phyloP scores from a whole-genome alignment of 805 yeast genomes.

The Ogataea neopini region DNA sequence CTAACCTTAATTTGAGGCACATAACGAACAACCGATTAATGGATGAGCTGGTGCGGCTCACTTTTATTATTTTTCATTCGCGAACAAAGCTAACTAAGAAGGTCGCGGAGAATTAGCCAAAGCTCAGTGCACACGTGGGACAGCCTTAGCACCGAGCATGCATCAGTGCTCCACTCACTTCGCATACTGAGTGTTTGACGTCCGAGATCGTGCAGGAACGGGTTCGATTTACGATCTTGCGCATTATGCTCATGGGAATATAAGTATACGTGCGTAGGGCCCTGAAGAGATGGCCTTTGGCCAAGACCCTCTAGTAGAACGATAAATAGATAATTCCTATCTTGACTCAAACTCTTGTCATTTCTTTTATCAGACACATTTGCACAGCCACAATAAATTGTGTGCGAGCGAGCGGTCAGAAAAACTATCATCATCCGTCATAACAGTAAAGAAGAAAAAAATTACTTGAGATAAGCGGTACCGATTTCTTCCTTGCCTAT shows the following conservation, averaged over 20 bases:
- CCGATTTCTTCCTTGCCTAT: background rate
- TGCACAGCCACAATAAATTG: too few relatives aligned
- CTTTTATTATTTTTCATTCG: background rate
- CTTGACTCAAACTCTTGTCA: too few relatives aligned
- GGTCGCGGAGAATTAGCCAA: slow-evolving; percentile 4
- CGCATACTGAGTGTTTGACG: background rate
- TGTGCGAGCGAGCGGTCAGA: background rate
- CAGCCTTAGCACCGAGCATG: background rate
- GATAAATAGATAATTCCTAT: too few relatives aligned
- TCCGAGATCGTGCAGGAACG: too few relatives aligned
- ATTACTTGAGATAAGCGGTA: background rate
- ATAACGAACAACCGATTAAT: too few relatives aligned
- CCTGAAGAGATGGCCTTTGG: too few relatives aligned
- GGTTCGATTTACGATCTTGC: too few relatives aligned
- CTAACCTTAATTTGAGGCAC: too few relatives aligned
- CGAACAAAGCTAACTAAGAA: background rate
- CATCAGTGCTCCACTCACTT: background rate
- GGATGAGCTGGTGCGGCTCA: background rate
- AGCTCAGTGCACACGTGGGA: slow-evolving; percentile 1
- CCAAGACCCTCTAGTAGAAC: too few relatives aligned
- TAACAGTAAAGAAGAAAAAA: background rate
- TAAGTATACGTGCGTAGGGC: too few relatives aligned
- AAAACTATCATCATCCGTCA: background rate
- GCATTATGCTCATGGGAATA: too few relatives aligned
- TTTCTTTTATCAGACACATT: too few relatives aligned